phyloP scores from a whole-genome alignment of 176 grass and related monocot genomes.

The Urochloa ruziziensis region DNA sequence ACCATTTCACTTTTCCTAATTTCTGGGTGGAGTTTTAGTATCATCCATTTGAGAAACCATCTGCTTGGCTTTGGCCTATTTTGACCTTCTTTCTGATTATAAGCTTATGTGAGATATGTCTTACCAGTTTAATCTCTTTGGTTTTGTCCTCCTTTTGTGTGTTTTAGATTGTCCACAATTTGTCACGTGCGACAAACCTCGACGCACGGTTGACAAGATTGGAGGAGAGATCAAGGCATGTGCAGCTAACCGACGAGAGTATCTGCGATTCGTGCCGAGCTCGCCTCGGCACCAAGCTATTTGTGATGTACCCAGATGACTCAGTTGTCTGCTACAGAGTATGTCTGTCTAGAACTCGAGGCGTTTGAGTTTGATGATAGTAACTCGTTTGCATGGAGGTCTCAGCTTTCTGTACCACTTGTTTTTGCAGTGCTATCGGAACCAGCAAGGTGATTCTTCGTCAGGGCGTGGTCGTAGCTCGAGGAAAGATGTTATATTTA shows the following conservation, averaged over 20 bases:
- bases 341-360: background rate
- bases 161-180: slow-evolving; percentile 77
- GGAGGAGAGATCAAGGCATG: slow-evolving; percentile 95
- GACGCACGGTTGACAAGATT: slow-evolving; percentile 76
- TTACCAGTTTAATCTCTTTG: slow-evolving; percentile 4
- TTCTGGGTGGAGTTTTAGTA: background rate
- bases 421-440: slow-evolving; percentile 79
- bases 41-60: background rate
- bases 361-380: background rate
- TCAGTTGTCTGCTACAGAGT: slow-evolving; percentile 98
- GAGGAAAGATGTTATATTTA: slow-evolving; percentile 71
- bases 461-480: slow-evolving; percentile 49
- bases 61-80: background rate
- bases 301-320: slow-evolving; percentile 96
- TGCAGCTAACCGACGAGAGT: slow-evolving; percentile 92
- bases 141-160: slow-evolving; percentile 13
- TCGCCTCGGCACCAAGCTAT: slow-evolving; percentile 91
- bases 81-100: background rate
- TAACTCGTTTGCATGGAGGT: background rate
- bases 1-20: background rate
- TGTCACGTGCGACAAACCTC: slow-evolving; percentile 79
- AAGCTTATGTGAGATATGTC: background rate
- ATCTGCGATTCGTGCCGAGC: slow-evolving; percentile 81
- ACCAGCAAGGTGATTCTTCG: slow-evolving; percentile 74
- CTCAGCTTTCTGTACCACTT: background rate